A percentile compares a stretch with the other conserved stretches of the same genome.
These are phyloP conservation scores for Pythium volutum DNA, from an alignment of 352 stramenopile genomes.

Conservation along the genomic window DNA sequence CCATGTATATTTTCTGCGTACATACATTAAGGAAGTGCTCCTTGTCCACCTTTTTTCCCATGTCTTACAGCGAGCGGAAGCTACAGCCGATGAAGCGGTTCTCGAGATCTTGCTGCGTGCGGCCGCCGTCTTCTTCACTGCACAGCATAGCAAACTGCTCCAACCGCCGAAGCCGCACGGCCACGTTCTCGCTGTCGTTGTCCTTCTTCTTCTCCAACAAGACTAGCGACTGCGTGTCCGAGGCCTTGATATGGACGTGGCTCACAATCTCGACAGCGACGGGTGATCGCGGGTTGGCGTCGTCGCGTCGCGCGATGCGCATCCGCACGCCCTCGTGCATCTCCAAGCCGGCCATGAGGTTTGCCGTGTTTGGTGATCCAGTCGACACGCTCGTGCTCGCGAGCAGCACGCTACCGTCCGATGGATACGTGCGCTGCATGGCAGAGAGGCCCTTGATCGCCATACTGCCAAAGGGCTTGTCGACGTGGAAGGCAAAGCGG, in stretches of 20 bases:
- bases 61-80: too few relatives aligned
- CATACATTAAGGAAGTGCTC: too few relatives aligned
- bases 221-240: background rate
- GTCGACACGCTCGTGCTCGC: background rate
- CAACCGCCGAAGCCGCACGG: background rate
- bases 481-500: background rate
- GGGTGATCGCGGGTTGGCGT: background rate
- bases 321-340: constrained; percentile 2
- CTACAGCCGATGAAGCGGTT: background rate
- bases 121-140: background rate
- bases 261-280: background rate
- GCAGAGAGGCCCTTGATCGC: background rate
- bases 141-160: background rate
- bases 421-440: background rate
- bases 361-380: background rate
- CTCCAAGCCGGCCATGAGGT: background rate
- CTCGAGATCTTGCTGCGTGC: background rate
- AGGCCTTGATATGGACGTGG: background rate
- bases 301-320: background rate
- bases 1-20: background rate
- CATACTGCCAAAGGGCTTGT: background rate
- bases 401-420: constrained; percentile 1
- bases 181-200: background rate
- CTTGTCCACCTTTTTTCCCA: too few relatives aligned
- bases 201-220: background rate